A percentile compares a stretch with the other conserved stretches of the same genome.
Evolutionary conservation across 257 asterid species (phyloP).

Genomic region (Capsicum baccatum): DNA sequence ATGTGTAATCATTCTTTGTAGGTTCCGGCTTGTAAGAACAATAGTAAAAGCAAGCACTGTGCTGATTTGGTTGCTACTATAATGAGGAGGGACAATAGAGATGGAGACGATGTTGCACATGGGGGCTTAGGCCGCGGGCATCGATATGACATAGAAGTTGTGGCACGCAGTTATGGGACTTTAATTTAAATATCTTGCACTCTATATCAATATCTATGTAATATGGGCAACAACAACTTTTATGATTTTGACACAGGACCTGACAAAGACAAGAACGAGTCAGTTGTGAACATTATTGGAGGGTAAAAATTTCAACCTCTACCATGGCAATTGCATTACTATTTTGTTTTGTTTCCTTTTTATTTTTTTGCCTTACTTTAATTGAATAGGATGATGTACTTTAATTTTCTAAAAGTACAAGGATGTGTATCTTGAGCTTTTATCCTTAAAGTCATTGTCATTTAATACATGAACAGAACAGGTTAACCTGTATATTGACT

Average conservation of each 20-base stretch:
- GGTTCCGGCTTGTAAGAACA: too few species aligned
- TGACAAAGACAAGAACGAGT: conserved; percentile 91
- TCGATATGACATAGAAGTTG: too few species aligned
- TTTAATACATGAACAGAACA: conserved; percentile 18
- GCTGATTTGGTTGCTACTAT: too few species aligned
- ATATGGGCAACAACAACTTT: conserved; percentile 85
- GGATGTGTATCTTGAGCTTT: conserved; percentile 2
- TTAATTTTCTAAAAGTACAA: background rate
- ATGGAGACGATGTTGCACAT: too few species aligned
- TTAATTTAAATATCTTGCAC: conserved; percentile 16
- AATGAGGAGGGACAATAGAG: too few species aligned
- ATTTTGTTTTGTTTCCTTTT: background rate
- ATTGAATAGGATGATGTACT: background rate
- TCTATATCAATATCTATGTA: conserved; percentile 34
- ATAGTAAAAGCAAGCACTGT: too few species aligned
- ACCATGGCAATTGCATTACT: conserved; percentile 5
- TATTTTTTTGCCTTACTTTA: background rate
- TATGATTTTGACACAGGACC: conserved; percentile 96
- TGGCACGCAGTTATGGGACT: too few species aligned
- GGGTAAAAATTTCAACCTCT: conserved; percentile 50
- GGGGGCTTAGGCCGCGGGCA: too few species aligned
- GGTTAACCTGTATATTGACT: background rate
- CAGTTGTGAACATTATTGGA: conserved; percentile 78
- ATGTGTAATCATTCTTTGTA: too few species aligned
- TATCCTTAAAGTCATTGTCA: background rate